Conservation (phyloP, 441 rosid species). For the Populus trichocarpa region DNA sequence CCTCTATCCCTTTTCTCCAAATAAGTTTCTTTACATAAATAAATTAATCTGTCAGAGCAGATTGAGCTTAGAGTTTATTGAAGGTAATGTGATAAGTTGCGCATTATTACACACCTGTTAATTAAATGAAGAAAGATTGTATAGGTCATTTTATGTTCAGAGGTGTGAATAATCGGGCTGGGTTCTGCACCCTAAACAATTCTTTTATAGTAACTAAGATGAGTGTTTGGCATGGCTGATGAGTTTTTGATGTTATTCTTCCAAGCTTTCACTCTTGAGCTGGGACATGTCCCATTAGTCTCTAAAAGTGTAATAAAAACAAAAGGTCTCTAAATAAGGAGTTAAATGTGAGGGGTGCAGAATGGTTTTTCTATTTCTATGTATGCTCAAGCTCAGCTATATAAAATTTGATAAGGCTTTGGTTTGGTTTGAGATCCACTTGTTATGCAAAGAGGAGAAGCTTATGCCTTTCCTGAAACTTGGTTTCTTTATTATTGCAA, state of each 20-base stretch:
- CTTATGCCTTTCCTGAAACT: too few species aligned
- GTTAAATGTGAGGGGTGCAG: not conserved
- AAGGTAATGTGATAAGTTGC: not conserved
- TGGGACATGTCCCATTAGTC: not conserved
- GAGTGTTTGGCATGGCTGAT: not conserved
- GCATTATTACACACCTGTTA: not conserved
- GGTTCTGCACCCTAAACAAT: not conserved
- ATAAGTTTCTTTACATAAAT: not conserved
- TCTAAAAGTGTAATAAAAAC: not conserved
- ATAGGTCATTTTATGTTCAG: not conserved
- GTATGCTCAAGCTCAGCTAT: not conserved
- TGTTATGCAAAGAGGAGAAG: not conserved
- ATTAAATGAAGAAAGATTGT: not conserved
- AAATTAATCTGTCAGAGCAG: not conserved
- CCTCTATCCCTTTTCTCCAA: too few species aligned
- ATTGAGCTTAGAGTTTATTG: not conserved
- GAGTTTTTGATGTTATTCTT: not conserved
- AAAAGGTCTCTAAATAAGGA: not conserved
- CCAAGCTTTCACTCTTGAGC: not conserved
- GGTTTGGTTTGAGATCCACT: not conserved
- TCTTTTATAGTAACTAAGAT: not conserved
- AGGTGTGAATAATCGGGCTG: not conserved
- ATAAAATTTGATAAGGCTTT: not conserved
- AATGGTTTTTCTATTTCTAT: not conserved
- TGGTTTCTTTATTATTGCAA: too few species aligned